Evolutionary conservation across 306 rosid species (phyloP), one percentile per base, ranked within the genome.

Genomic region (Cicer cuneatum): DNA sequence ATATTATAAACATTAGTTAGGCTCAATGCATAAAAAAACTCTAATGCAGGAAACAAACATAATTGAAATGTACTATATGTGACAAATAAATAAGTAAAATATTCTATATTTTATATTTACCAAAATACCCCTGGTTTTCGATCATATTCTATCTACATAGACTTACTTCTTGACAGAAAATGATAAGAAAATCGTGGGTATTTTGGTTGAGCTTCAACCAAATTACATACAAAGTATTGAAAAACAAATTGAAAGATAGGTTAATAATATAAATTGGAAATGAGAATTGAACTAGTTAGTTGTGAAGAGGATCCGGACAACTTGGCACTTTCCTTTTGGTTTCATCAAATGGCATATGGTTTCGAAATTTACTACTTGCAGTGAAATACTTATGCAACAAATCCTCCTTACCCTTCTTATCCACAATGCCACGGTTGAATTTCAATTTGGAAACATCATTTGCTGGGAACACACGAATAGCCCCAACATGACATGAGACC

Each of bases 231-330:
- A 46, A 45, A 45, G 10, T 47, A 57, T 2, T 12, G 2, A 24
- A 72, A 14, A 29, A n/a, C n/a, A 64, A 15, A 19, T 10, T 6
- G 6, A 33, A 71, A 53, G 41, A 37, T 10, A 10, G 7, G 29
- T 2, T 1, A 14, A 14, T 39, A 12, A 64, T 8, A 5, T 43
- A 52, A 14, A 38, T 10, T 45, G 7, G 10, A 29, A 29, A 66
- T 14, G 14, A 38, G 61, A 73, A 73, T 39, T 48, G 24, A 40
- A 79, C 80, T 60, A 48, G 77, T 86, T 89, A 88, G 87, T 92
- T 92, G 82, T 92, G 98, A 81, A 92, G 96, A 86, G 93, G 92
- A 92, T 92, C 98, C 39, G 98, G 98, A 76, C 96, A 90, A 64
- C 91, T 92, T 76, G 98, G 96, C 9, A 92, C 89, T 72, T 76